Evolutionary conservation across 169 alveolate species (phyloP).

Genomic region (Cryptosporidium muris): DNA sequence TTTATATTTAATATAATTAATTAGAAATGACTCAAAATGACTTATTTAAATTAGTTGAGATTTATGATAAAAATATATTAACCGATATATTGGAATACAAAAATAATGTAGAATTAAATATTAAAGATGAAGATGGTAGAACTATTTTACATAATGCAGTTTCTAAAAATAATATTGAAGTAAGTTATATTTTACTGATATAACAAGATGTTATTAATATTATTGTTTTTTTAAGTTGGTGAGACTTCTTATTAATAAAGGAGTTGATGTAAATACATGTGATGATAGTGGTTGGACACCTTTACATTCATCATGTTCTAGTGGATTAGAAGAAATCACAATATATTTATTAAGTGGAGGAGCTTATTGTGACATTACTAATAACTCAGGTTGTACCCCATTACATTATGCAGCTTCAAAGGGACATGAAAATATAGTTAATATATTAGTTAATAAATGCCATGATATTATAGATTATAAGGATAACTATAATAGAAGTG

Average conservation of each 20-base stretch:
- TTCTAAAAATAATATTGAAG: slow-evolving; percentile 48
- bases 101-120: slow-evolving; percentile 20
- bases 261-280: slow-evolving; percentile 62
- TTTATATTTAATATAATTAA: too few species aligned
- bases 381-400: slow-evolving; percentile 72
- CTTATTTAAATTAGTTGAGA: slow-evolving; percentile 18
- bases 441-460: slow-evolving; percentile 7
- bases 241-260: slow-evolving; percentile 35
- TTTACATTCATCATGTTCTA: slow-evolving; percentile 71
- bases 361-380: slow-evolving; percentile 46
- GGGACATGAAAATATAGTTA: slow-evolving; percentile 69
- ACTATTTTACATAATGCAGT: slow-evolving; percentile 71
- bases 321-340: slow-evolving; percentile 62
- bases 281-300: slow-evolving; percentile 75
- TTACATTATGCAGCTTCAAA: slow-evolving; percentile 75
- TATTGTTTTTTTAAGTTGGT: slow-evolving; percentile 1
- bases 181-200: slow-evolving; percentile 1
- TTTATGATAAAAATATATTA: slow-evolving; percentile 14
- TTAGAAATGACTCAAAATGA: background rate
- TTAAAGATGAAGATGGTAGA: slow-evolving; percentile 72
- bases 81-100: slow-evolving; percentile 19
- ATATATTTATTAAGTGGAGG: slow-evolving; percentile 9
- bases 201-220: background rate
- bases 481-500: slow-evolving; percentile 41
- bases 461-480: background rate